phyloP scores from a whole-genome alignment of 169 alveolate species.

The Ophryocystis elektroscirrha region DNA sequence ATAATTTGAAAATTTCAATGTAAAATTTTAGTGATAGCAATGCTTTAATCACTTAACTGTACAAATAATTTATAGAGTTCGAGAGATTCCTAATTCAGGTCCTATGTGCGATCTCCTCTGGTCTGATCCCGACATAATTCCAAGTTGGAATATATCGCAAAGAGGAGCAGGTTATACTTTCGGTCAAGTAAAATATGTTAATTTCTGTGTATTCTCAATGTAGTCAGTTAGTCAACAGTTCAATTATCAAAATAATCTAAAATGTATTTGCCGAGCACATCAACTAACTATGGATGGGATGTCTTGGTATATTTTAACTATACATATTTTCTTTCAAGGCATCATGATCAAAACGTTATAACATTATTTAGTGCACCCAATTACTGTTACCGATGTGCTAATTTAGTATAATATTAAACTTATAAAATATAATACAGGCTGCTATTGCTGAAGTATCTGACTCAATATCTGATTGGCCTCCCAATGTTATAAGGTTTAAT shows the following conservation, averaged over 20 bases:
- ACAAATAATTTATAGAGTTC: too few species aligned
- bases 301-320: constrained; percentile 47
- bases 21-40: too few species aligned
- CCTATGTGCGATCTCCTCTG: constrained; percentile 96
- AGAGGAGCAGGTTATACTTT: constrained; percentile 95
- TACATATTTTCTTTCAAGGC: constrained; percentile 5
- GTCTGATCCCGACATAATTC: constrained; percentile 92
- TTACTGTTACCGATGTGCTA: constrained; percentile 92
- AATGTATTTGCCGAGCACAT: constrained; percentile 90
- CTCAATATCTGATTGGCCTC: too few species aligned
- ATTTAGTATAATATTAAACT: constrained; percentile 80
- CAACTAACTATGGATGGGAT: constrained; percentile 95
- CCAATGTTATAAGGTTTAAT: too few species aligned
- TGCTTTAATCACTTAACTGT: too few species aligned
- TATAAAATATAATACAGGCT: constrained; percentile 46
- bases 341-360: constrained; percentile 68
- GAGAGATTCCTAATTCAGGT: constrained; percentile 97
- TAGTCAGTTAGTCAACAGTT: constrained; percentile 56
- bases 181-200: constrained; percentile 63
- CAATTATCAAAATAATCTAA: constrained; percentile 65
- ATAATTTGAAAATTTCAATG: too few species aligned
- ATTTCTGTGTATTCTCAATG: not conserved
- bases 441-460: constrained; percentile 16
- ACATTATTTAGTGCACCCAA: constrained; percentile 95
- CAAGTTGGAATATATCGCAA: constrained; percentile 85